Base-by-base conservation (phyloP, 2,329 filamentous ascomycete genomes). In the Ramichloridium luteum region DNA sequence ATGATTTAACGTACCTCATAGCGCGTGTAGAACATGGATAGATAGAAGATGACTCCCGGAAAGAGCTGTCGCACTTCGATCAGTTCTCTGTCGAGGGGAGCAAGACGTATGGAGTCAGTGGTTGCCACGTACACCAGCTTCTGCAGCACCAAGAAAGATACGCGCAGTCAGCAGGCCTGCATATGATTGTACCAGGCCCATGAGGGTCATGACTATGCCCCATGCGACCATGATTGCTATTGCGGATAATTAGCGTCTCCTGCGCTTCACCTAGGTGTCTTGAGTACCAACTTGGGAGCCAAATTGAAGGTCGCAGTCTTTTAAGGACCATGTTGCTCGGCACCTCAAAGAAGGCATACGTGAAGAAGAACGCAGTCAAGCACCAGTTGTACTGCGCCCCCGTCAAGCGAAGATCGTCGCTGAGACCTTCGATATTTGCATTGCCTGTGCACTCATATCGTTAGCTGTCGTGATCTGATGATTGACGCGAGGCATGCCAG, bases 21-120 rank as follows among this genome's bases (percentile, higher is more conserved):
- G 4, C 61, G 53, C 3, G 56, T 56, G 30, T 66, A 67, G 57
- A 62, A 67, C 36, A 62, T 48, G 1, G 59, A 60, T 17, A 64
- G 55, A 20, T 64, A 63, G 35, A 61, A 45, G 3, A 61, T 14
- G 54, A 39, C 35, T 4, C 34, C 39, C 4, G 41, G 41, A 22
- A 40, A 37, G 13, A 40, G 30, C 20, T 23, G 20, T 23, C 8
- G n/a, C 8, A 23, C n/a, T n/a, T n/a, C n/a, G n/a, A n/a, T n/a
- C n/a, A n/a, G n/a, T n/a, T n/a, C n/a, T n/a, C n/a, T n/a, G n/a
- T n/a, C n/a, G n/a, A n/a, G n/a, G n/a, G n/a, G n/a, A n/a, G n/a
- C n/a, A n/a, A n/a, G n/a, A n/a, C n/a, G n/a, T n/a, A n/a, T n/a
- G n/a, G n/a, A n/a, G n/a, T n/a, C n/a, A n/a, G n/a, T n/a, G n/a